Evolutionary conservation across 2,329 filamentous ascomycete species (phyloP).

Genomic region (Elsinoe arachidis): DNA sequence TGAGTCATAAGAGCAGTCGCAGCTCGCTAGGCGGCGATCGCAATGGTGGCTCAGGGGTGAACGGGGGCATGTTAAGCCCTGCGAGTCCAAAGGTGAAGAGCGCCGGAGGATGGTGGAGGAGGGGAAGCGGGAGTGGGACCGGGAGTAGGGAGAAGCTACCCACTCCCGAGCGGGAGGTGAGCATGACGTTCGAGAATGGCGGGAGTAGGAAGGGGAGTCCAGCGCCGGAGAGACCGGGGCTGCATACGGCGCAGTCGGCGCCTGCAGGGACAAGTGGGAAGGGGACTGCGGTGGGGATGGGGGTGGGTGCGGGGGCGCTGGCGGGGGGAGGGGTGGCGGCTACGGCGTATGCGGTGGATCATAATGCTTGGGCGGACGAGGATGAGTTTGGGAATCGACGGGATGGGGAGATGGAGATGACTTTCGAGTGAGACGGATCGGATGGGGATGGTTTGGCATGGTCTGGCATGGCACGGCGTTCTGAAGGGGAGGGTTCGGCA

Average conservation of each 20-base stretch:
- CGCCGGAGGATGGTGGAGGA: constrained; percentile 12
- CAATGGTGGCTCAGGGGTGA: not conserved
- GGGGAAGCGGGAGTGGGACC: constrained; percentile 1
- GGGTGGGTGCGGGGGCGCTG: not conserved
- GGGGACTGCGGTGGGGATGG: not conserved
- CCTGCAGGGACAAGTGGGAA: constrained; percentile 18
- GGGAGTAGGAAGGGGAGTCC: not conserved
- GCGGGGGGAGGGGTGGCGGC: not conserved
- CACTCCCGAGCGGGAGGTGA: not conserved
- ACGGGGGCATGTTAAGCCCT: constrained; percentile 20
- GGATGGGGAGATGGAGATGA: constrained; percentile 37
- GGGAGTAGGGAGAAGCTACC: not conserved
- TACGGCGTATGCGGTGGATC: constrained; percentile 18
- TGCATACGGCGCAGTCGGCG: constrained; percentile 23
- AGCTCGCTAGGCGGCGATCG: not conserved
- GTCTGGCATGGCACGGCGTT: constrained; percentile 7
- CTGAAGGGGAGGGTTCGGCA: not conserved
- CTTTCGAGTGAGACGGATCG: constrained; percentile 31
- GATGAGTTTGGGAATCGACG: constrained; percentile 39
- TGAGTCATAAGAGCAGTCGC: constrained; percentile 8
- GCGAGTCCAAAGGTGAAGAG: constrained; percentile 19
- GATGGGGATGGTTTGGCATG: not conserved
- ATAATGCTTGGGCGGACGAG: constrained; percentile 42
- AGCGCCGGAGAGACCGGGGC: constrained; percentile 15
- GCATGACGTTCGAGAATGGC: not conserved